Conservation (phyloP, 1,139 yeast genomes). For the Pichia sp. region DNA sequence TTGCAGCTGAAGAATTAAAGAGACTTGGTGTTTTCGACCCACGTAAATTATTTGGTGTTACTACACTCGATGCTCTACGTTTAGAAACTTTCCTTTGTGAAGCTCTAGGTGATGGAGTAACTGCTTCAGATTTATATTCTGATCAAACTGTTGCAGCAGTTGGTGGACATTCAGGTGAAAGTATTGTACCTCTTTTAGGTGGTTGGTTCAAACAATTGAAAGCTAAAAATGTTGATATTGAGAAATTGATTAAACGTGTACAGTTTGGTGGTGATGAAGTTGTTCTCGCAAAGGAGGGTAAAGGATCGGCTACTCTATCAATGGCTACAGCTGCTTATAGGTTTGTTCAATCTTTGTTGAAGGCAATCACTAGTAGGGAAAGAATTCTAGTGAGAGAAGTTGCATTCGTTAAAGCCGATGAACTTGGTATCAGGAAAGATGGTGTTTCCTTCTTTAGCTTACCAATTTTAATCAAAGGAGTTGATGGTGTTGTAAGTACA, state of each 20-base stretch:
- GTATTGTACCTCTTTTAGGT: slow-evolving; percentile 50
- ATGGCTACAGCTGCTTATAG: slow-evolving; percentile 75
- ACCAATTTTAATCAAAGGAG: slow-evolving; percentile 45
- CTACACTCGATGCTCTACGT: slow-evolving; percentile 63
- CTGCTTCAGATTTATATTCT: too few relatives aligned
- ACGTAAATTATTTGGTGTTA: slow-evolving; percentile 60
- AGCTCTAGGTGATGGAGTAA: too few relatives aligned
- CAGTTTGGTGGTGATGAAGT: slow-evolving; percentile 79
- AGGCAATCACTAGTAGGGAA: slow-evolving; percentile 33
- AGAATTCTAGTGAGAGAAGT: slow-evolving; percentile 37
- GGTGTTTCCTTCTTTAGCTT: slow-evolving; percentile 57
- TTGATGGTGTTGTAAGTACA: slow-evolving; percentile 46
- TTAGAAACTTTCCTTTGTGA: slow-evolving; percentile 63
- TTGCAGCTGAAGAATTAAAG: slow-evolving; percentile 65
- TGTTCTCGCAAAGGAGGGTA: slow-evolving; percentile 68
- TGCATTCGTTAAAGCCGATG: slow-evolving; percentile 51
- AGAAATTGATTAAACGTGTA: slow-evolving; percentile 48
- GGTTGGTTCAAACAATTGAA: slow-evolving; percentile 25
- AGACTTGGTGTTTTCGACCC: slow-evolving; percentile 57
- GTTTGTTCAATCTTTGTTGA: slow-evolving; percentile 47
- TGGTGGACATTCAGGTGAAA: slow-evolving; percentile 75
- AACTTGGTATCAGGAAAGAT: too few relatives aligned
- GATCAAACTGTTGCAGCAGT: slow-evolving; percentile 48
- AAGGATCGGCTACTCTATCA: slow-evolving; percentile 70
- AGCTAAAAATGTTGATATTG: slow-evolving; percentile 16